Evolutionary conservation across 2,329 filamentous ascomycete genomes (phyloP).

Genomic region (Ustulina deusta): DNA sequence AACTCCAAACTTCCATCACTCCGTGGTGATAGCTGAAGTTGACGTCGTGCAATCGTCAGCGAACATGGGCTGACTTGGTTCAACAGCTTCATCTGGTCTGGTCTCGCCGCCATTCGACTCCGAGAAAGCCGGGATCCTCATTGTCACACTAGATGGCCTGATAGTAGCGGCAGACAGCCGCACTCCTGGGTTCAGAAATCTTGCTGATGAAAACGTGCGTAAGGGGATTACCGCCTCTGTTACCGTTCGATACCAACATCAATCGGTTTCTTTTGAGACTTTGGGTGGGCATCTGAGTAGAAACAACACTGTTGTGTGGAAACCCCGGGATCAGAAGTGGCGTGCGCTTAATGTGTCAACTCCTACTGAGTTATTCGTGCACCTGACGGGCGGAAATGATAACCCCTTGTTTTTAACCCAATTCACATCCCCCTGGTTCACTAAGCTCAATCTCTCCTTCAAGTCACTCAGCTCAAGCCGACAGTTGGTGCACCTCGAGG

Average conservation of each 20-base stretch:
- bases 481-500: background rate
- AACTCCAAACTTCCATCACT: background rate
- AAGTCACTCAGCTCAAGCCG: background rate
- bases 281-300: background rate
- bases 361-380: constrained; percentile 3
- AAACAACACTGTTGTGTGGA: background rate
- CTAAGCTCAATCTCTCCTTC: constrained; percentile 5
- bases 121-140: background rate
- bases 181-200: background rate
- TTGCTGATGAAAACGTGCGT: background rate
- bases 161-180: background rate
- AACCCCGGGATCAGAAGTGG: background rate
- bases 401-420: background rate
- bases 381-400: background rate
- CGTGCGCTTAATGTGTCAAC: constrained; percentile 3
- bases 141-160: background rate
- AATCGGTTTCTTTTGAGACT: background rate
- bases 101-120: background rate
- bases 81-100: background rate
- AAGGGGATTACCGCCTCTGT: background rate
- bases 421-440: background rate
- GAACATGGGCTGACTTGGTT: background rate
- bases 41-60: background rate
- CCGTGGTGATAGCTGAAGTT: background rate
- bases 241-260: background rate